These are phyloP conservation scores for Amylocarpus encephaloides DNA, from an alignment of 2,329 filamentous ascomycete species.

Conservation along the genomic window DNA sequence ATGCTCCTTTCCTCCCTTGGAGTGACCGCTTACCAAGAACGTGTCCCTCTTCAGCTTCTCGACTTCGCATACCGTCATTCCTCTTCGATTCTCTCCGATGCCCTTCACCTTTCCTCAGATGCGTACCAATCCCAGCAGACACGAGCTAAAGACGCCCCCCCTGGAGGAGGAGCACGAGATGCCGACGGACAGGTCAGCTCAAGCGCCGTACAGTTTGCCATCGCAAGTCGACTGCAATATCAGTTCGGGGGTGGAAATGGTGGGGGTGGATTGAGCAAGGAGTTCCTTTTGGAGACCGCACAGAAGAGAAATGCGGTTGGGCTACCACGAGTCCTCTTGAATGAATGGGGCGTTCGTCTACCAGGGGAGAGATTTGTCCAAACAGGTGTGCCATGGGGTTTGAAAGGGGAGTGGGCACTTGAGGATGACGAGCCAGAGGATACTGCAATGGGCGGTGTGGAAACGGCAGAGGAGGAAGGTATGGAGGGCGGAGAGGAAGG, in stretches of 20 bases:
- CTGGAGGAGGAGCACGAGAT: conserved; percentile 27
- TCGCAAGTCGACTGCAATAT: conserved; percentile 60
- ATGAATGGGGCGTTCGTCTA: conserved; percentile 61
- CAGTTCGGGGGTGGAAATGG: conserved; percentile 54
- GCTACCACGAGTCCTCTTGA: conserved; percentile 55
- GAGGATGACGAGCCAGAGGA: conserved; percentile 40
- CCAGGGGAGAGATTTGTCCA: conserved; percentile 64
- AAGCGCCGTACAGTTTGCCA: conserved; percentile 66
- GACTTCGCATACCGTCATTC: conserved; percentile 85
- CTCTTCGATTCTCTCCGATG: conserved; percentile 63
- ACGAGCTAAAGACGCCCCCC: conserved; percentile 29
- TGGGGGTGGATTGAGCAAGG: conserved; percentile 57
- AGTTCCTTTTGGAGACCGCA: conserved; percentile 71
- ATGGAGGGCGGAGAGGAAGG: conserved; percentile 35
- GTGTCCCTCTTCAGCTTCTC: conserved; percentile 74
- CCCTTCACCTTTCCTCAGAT: conserved; percentile 61
- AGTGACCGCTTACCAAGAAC: conserved; percentile 73
- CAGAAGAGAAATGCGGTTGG: conserved; percentile 61
- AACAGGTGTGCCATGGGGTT: conserved; percentile 58
- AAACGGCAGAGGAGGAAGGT: conserved; percentile 33
- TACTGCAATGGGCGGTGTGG: conserved; percentile 26
- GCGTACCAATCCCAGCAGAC: conserved; percentile 48
- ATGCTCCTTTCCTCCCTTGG: conserved; percentile 73
- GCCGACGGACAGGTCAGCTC: conserved; percentile 45
- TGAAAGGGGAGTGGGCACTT: conserved; percentile 52